A percentile compares a stretch with the other conserved stretches of the same genome.
Conservation (phyloP, 805 yeast species). For the Yueomyces sinensis region DNA sequence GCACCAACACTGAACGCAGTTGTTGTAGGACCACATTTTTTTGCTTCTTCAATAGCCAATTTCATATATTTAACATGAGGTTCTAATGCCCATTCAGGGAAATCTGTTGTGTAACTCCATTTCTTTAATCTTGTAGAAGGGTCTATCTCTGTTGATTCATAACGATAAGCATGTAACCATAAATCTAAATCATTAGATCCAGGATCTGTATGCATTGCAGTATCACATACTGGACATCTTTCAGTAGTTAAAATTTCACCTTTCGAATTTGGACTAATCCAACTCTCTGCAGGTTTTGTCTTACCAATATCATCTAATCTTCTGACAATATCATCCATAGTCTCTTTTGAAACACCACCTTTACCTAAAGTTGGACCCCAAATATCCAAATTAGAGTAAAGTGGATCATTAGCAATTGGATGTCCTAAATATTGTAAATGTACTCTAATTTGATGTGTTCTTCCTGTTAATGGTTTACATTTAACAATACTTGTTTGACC, state of each 20-base stretch:
- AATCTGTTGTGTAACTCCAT: constrained; percentile 66
- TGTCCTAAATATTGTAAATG: constrained; percentile 81
- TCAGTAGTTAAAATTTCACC: constrained; percentile 59
- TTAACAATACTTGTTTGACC: constrained; percentile 50
- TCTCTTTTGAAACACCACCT: constrained; percentile 31
- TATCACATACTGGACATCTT: constrained; percentile 51
- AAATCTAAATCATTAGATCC: constrained; percentile 75
- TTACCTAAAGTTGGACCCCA: constrained; percentile 77
- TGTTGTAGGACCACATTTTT: constrained; percentile 64
- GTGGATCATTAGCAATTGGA: constrained; percentile 89
- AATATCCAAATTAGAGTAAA: constrained; percentile 61
- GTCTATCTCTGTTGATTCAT: constrained; percentile 38
- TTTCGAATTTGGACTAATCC: constrained; percentile 41
- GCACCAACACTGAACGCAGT: constrained; percentile 96
- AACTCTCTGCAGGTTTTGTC: constrained; percentile 48
- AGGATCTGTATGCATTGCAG: constrained; percentile 73
- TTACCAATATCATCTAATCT: constrained; percentile 60
- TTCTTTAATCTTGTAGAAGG: constrained; percentile 17
- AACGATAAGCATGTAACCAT: constrained; percentile 85
- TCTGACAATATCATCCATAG: constrained; percentile 33
- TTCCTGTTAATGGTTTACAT: constrained; percentile 80
- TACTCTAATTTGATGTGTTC: constrained; percentile 92
- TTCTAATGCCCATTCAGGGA: constrained; percentile 73
- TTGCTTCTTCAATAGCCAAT: constrained; percentile 64
- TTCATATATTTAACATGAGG: constrained; percentile 53